Evolutionary conservation across 495 filamentous ascomycete genomes (phyloP).

Genomic region (Aspergillus carlsbadensis): DNA sequence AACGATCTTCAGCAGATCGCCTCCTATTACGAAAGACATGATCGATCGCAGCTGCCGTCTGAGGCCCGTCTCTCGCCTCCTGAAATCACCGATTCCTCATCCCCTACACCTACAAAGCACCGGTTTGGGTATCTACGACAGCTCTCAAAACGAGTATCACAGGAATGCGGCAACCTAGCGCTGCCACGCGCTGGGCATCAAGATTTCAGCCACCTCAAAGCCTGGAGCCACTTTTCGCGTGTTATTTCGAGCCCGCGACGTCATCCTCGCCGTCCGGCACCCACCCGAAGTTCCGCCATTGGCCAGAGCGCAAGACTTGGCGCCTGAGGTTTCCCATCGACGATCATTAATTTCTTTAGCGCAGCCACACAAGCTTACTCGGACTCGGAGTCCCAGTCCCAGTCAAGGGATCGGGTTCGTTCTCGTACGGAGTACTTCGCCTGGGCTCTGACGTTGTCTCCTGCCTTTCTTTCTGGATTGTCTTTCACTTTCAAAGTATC

Average conservation of each 20-base stretch:
- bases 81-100: no score
- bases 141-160: background rate
- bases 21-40: background rate
- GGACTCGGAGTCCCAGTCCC: no score
- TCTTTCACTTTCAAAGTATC: background rate
- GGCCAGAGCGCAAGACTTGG: background rate
- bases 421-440: background rate
- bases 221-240: background rate
- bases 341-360: background rate
- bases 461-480: background rate
- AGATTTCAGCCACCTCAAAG: background rate
- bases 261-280: conserved; percentile 1
- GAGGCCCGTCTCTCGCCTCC: no score
- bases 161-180: conserved; percentile 5
- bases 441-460: background rate
- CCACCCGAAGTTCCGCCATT: background rate
- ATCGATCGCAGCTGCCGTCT: no score
- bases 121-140: no score
- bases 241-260: conserved; percentile 1
- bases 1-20: background rate
- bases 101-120: no score
- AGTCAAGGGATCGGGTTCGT: background rate
- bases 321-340: background rate
- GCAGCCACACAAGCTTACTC: background rate
- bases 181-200: background rate